Conservation (phyloP, 257 asterid genomes). For the Striga asiatica region DNA sequence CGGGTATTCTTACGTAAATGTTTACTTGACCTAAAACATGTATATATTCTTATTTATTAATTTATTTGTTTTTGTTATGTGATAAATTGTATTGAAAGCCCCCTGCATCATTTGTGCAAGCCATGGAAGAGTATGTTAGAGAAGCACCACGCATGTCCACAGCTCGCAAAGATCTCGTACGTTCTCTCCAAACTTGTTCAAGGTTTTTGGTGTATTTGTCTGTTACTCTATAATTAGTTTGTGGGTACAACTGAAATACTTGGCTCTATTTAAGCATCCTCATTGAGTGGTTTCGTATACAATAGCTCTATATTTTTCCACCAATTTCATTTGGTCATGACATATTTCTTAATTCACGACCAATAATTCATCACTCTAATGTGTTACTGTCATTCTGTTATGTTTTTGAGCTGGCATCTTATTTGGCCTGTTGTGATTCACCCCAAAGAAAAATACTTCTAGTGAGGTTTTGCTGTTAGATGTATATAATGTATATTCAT, state of each 20-base stretch:
- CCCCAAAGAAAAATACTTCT: not conserved
- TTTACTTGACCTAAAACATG: slow-evolving; percentile 5
- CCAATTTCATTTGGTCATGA: too few relatives aligned
- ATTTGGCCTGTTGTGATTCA: not conserved
- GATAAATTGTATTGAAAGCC: slow-evolving; percentile 52
- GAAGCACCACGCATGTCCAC: slow-evolving; percentile 87
- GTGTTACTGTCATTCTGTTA: not conserved
- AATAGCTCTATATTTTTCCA: too few relatives aligned
- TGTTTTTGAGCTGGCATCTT: not conserved
- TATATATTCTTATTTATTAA: slow-evolving; percentile 17
- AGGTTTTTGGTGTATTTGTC: too few relatives aligned
- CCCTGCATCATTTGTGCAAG: slow-evolving; percentile 87
- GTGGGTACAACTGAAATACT: too few relatives aligned
- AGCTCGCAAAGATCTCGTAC: slow-evolving; percentile 65
- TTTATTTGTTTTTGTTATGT: slow-evolving; percentile 10
- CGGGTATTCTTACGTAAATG: not conserved
- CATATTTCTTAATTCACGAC: too few relatives aligned
- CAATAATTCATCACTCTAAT: not conserved
- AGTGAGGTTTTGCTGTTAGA: not conserved
- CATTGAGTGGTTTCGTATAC: too few relatives aligned
- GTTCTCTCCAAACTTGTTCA: slow-evolving; percentile 6
- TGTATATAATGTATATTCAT: not conserved
- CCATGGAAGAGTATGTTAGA: slow-evolving; percentile 97
- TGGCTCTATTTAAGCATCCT: too few relatives aligned
- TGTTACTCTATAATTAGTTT: too few relatives aligned